Evolutionary conservation across 2,329 filamentous ascomycete genomes (phyloP), one percentile per base, ranked within the genome.

Genomic region (Talaromyces marneffei): DNA sequence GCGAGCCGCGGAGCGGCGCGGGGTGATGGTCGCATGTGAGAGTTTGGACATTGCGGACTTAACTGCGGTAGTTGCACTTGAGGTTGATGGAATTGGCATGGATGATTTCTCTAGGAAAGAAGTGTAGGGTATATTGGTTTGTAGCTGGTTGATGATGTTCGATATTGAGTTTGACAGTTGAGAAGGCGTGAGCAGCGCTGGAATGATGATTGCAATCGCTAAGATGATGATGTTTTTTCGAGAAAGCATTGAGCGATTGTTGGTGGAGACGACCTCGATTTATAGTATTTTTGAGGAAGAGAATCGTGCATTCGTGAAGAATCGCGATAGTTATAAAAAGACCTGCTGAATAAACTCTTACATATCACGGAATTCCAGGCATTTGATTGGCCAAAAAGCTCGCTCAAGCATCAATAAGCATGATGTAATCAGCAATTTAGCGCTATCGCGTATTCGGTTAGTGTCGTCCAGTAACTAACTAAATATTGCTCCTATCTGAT

Each of bases 21-120:
- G 87, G 39, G 83, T 84, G 77, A 95, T 88, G 69, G 89, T 90
- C 68, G 86, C 87, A 75, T 88, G 83, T 39, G 80, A 75, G 63
- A 89, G 84, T 74, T 85, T 86, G 60, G 85, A 81, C 85, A 88
- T 88, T 68, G 77, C 77, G 61, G 65, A 66, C 66, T 73, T 76
- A 20, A 59, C 31, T 18, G 48, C 48, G 48, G 7, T 29, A 16
- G 29, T 54, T 31, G 55, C 55, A 16, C 37, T 33, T 44, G 37
- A 37, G 29, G 40, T 6, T 31, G 42, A 20, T 3, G 40, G 23
- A 14, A 56, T 10, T 33, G 59, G 44, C 59, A 61, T 61, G 18
- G 42, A 35, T 29, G 18, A 1, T 6, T 37, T 25, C 18, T 16
- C 18, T 23, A 7, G 3, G 5, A 10, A 25, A 29, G 33, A 40